A percentile compares a stretch with the other conserved stretches of the same genome.
Evolutionary conservation across 2,329 filamentous ascomycete genomes (phyloP).

Genomic region (Fusarium buxicola): DNA sequence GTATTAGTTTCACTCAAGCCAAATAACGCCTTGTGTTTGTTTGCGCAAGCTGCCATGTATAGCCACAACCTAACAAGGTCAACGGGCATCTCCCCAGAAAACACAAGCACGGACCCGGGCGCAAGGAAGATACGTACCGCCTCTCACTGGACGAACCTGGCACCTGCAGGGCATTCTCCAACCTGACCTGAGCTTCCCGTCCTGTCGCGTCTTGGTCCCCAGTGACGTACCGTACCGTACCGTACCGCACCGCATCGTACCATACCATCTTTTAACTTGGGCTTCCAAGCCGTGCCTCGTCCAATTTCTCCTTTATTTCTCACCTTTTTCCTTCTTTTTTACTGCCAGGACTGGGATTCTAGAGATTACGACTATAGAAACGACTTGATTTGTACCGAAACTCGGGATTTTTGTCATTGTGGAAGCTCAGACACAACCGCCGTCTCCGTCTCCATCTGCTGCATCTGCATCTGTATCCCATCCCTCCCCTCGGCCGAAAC

Average conservation of each 20-base stretch:
- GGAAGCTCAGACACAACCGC: neutral
- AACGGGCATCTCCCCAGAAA: too few species aligned
- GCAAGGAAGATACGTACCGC: constrained; percentile 12
- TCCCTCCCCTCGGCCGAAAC: constrained; percentile 43
- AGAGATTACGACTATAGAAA: neutral
- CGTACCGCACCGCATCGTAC: too few species aligned
- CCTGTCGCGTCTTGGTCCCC: neutral
- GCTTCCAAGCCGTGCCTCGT: constrained; percentile 1
- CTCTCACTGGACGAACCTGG: constrained; percentile 11
- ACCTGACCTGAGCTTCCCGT: too few species aligned
- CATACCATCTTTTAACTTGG: constrained; percentile 10
- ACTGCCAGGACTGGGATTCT: neutral
- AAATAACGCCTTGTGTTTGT: too few species aligned
- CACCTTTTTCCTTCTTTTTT: neutral
- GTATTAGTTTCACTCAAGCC: too few species aligned
- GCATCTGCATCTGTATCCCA: neutral
- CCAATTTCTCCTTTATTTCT: neutral
- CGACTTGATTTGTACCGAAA: neutral
- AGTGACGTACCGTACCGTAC: constrained; percentile 33
- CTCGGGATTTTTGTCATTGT: constrained; percentile 23
- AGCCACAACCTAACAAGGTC: too few species aligned
- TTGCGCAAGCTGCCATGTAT: neutral
- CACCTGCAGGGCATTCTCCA: neutral
- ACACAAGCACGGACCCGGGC: constrained; percentile 11
- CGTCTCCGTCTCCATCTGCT: neutral